Evolutionary conservation across 306 rosid species (phyloP).

Genomic region (Nissolia schottii): DNA sequence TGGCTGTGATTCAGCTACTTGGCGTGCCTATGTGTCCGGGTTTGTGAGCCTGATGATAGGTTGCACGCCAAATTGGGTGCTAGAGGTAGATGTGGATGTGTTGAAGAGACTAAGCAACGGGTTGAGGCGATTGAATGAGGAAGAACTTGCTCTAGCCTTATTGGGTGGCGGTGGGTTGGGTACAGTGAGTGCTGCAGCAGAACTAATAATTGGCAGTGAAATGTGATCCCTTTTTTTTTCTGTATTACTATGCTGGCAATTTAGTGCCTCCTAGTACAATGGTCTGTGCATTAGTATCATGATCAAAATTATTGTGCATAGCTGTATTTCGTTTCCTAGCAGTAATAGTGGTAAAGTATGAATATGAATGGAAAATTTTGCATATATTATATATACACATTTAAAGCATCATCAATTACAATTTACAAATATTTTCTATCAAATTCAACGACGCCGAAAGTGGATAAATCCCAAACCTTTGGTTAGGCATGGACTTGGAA

Average conservation of each 20-base stretch:
- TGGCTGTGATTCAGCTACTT: conserved; percentile 83
- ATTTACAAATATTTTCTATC: no score
- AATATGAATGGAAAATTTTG: conserved; percentile 13
- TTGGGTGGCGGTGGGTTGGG: conserved; percentile 65
- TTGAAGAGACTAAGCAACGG: conserved; percentile 81
- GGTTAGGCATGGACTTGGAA: no score
- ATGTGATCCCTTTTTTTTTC: conserved; percentile 3
- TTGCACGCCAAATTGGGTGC: conserved; percentile 80
- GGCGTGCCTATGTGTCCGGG: conserved; percentile 87
- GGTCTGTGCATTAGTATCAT: conserved; percentile 21
- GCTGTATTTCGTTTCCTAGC: conserved; percentile 2
- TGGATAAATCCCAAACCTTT: no score
- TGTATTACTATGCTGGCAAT: background rate
- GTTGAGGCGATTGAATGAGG: conserved; percentile 71
- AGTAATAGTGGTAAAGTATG: background rate
- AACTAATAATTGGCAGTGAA: conserved; percentile 59
- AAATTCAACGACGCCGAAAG: no score
- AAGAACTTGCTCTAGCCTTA: conserved; percentile 83
- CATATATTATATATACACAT: background rate
- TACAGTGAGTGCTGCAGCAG: conserved; percentile 86
- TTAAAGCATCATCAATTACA: no score
- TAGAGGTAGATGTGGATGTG: conserved; percentile 69
- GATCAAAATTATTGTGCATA: conserved; percentile 16
- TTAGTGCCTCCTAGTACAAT: background rate
- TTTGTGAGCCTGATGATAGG: conserved; percentile 82